Conservation (phyloP, 2,329 filamentous ascomycete species). For the Xylaria sp. region DNA sequence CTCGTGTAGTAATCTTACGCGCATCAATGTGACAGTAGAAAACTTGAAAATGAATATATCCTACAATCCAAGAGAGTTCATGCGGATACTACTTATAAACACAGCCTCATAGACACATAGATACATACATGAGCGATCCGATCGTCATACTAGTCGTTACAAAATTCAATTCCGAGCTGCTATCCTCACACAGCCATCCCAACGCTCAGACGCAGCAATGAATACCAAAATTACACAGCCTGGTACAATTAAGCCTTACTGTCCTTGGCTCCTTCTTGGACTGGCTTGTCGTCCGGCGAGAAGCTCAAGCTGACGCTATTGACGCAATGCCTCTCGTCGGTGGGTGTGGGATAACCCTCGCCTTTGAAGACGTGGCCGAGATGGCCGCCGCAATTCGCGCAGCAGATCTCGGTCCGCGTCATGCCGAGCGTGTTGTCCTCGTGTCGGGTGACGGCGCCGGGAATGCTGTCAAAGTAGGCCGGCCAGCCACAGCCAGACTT, state of each 20-base stretch:
- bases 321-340: constrained; percentile 95
- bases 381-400: constrained; percentile 91
- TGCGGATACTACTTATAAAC: no score
- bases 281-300: constrained; percentile 62
- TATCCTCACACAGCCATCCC: background rate
- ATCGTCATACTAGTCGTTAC: background rate
- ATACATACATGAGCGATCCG: background rate
- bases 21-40: no score
- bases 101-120: no score
- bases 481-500: constrained; percentile 97
- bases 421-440: constrained; percentile 79
- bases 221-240: background rate
- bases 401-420: constrained; percentile 89
- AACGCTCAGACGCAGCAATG: background rate
- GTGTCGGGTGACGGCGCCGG: constrained; percentile 83
- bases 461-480: constrained; percentile 94
- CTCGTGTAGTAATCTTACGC: no score
- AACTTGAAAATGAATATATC: background rate
- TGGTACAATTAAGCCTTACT: constrained; percentile 38
- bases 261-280: constrained; percentile 41
- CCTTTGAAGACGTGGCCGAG: constrained; percentile 91
- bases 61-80: no score
- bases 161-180: background rate
- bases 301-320: constrained; percentile 93
- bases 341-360: constrained; percentile 81